A percentile compares a stretch with the other conserved stretches of the same genome.
These are phyloP conservation scores for Ceriops zippeliana DNA, from an alignment of 345 rosid species.

Conservation along the genomic window DNA sequence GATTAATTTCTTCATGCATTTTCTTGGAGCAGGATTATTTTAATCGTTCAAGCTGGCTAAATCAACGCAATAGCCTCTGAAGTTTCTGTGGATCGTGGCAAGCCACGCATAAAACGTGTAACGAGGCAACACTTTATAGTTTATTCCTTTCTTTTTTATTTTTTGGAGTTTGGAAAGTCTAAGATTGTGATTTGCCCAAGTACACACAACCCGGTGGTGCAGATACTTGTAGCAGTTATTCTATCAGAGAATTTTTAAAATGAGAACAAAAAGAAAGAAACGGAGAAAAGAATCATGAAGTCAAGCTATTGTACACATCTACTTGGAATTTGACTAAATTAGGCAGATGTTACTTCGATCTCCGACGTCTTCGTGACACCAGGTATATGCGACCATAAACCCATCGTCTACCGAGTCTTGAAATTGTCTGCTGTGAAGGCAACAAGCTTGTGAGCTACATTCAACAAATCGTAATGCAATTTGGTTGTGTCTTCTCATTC, in stretches of 20 bases:
- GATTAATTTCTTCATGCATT: not conserved
- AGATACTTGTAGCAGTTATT: no score
- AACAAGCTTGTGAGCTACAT: not conserved
- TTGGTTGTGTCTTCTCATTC: no score
- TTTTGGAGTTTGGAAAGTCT: no score
- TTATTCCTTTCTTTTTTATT: no score
- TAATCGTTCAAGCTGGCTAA: no score
- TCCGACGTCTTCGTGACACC: slow-evolving; percentile 56
- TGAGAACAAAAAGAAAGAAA: not conserved
- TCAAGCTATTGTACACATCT: slow-evolving; percentile 15
- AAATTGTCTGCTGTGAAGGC: slow-evolving; percentile 52
- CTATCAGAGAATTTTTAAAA: not conserved
- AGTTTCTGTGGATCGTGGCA: no score
- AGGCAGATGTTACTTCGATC: slow-evolving; percentile 27
- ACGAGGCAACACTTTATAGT: no score
- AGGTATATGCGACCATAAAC: slow-evolving; percentile 86
- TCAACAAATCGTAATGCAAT: no score
- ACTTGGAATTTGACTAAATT: not conserved
- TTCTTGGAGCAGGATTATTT: no score
- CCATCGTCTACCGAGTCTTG: slow-evolving; percentile 68
- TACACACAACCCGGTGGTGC: not conserved
- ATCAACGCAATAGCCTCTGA: no score
- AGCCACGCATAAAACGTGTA: no score
- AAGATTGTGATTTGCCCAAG: not conserved
- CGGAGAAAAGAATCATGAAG: slow-evolving; percentile 21